Evolutionary conservation across 768 basidiomycete genomes (phyloP), one percentile per base, ranked within the genome.

Genomic region (Auriscalpium vulgare): DNA sequence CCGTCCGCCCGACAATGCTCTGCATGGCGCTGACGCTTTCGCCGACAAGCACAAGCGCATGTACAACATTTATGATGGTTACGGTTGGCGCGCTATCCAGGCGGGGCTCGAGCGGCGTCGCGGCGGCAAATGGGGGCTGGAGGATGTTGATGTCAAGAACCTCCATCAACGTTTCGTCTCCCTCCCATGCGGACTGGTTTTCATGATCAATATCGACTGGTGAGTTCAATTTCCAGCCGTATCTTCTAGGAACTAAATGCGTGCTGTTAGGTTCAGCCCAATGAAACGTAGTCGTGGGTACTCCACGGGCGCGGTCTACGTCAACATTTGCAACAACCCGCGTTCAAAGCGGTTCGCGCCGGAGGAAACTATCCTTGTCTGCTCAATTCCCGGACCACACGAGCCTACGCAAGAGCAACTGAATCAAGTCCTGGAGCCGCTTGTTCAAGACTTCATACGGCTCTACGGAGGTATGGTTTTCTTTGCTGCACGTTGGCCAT

Each of bases 161-260:
- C 9, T 57, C 4, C 17, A 55, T 11, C 66, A 68, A 47, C 56
- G 60, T 1, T 69, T 68, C 50, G 64, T 68, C 10, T 55, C 66
- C 1, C 53, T 67, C 14, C 63, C 59, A 1, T 55, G 47, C 37
- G 66, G 66, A 13, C 58, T 69, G 3, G 43, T 65, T 2, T 49
- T 61, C 40, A 61, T 61, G 23, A 51, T 66, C 10, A 67, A 67
- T 50, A 43, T 69, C 40, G 65, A 68, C 49, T 66, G 67, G 66
- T 64, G 34, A 2, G 56, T 37, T 2, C 44, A 14, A 16, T 4
- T 14, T 54, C 16, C 10, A 11, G 14, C 44, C 13, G 17, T 16
- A 34, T 45, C 56, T 11, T 8, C 14, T 21, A n/a, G 21, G 21
- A 21, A 21, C 21, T 43, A 43, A 11, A 43, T 43, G 11, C 40